These are phyloP conservation scores for Leccinum insolens DNA, from an alignment of 1,284 basidiomycete species.

Conservation along the genomic window DNA sequence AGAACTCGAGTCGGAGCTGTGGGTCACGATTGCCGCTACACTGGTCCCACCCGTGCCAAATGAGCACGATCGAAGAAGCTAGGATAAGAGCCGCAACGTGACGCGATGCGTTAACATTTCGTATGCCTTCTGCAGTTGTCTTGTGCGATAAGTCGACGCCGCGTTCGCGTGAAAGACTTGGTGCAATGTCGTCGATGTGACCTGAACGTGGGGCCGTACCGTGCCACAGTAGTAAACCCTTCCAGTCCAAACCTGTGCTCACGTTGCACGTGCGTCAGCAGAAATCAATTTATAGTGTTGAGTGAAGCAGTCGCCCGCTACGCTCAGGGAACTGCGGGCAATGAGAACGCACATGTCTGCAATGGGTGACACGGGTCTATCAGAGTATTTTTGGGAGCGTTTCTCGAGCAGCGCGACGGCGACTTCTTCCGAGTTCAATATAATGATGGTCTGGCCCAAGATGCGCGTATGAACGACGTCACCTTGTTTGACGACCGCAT, in stretches of 20 bases:
- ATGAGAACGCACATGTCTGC: too few species aligned
- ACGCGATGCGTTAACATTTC: background rate
- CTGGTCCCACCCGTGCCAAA: constrained; percentile 79
- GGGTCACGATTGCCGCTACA: constrained; percentile 55
- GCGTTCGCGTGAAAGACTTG: background rate
- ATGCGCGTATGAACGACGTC: too few species aligned
- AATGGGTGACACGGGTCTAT: too few species aligned
- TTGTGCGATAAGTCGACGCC: background rate
- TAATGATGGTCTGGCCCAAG: too few species aligned
- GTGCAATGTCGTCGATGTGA: background rate
- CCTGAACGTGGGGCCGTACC: background rate
- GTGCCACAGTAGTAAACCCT: background rate
- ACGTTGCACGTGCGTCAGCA: background rate
- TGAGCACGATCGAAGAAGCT: background rate
- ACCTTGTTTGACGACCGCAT: too few species aligned
- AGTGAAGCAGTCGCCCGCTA: background rate
- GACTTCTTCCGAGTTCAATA: too few species aligned
- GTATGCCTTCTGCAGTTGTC: background rate
- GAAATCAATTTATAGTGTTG: background rate
- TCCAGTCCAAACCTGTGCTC: background rate
- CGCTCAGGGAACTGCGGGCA: too few species aligned
- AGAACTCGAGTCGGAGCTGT: constrained; percentile 61
- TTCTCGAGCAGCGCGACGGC: too few species aligned
- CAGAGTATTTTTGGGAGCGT: too few species aligned
- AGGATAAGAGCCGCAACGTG: background rate